Base-by-base conservation (phyloP, 805 yeast species). In the Huiozyma naganishii region DNA sequence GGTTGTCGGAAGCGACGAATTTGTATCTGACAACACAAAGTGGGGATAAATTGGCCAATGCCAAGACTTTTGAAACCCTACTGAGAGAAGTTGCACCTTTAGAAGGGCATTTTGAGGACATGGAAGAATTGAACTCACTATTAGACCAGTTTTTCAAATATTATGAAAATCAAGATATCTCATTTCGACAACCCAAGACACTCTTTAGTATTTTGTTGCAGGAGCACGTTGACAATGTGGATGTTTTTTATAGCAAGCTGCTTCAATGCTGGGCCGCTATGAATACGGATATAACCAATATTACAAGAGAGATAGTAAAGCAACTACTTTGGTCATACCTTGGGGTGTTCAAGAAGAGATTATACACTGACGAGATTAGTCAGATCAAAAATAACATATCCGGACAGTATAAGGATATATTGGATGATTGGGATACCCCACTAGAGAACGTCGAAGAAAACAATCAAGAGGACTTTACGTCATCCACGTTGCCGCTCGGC, bases 211-310 rank as follows among this genome's bases (percentile, higher is more conserved):
- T 49, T 2, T 32, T 61, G 12, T 10, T 57, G 30, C 40, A 48
- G n/a, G 61, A 61, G 40, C 39, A 45, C 1, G 36, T 48, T 6
- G 38, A 39, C 13, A 45, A 50, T 27, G 37, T 55, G 29, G 61
- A 56, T 29, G 32, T 51, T 5, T 49, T 55, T 29, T 55, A 54
- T 39, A 57, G 47, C 41, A 57, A 53, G 39, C 36, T 61, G 12
- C 42, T 55, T 27, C 58, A 57, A 47, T 57, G 62, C 41, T 61
- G 64, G 65, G 57, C 48, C 29, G 42, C 49, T 6, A 48, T 52
- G 1, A 41, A 50, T 4, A 27, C 44, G 3, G 40, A 51, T 29
- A 48, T 62, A 6, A 55, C 51, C 27, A 9, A 13, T 7, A 29
- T 52, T 6, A 47, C 57, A 1, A 50, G 45, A 36, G 53, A 50